phyloP scores from a whole-genome alignment of 192 early-diverging fungal genomes.

The Phlyctochytrium arcticum region DNA sequence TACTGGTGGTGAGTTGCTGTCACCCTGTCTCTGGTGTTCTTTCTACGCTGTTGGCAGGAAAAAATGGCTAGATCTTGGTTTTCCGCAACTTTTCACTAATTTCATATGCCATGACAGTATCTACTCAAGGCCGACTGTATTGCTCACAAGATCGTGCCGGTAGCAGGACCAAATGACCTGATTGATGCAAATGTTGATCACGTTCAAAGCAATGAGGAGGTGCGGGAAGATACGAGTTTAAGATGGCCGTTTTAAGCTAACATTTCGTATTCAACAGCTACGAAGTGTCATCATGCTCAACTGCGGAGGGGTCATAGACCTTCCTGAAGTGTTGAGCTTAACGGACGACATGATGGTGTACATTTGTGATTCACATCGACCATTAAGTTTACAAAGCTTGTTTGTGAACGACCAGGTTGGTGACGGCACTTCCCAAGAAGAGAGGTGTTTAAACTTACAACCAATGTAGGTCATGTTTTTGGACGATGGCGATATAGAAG shows the following conservation, averaged over 20 bases:
- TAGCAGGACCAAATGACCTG: slow-evolving; percentile 63
- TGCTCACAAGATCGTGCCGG: slow-evolving; percentile 76
- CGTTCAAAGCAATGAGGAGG: slow-evolving; percentile 49
- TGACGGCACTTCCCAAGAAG: too few relatives aligned
- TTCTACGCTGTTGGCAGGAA: too few relatives aligned
- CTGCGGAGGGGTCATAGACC: slow-evolving; percentile 77
- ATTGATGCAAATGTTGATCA: slow-evolving; percentile 46
- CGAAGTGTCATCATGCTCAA: slow-evolving; percentile 78
- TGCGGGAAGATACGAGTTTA: slow-evolving; percentile 15
- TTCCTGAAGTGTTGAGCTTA: slow-evolving; percentile 59
- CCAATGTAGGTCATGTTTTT: slow-evolving; percentile 65
- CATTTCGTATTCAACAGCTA: slow-evolving; percentile 39
- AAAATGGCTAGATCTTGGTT: neutral
- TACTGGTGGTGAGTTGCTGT: slow-evolving; percentile 57
- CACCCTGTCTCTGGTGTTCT: neutral
- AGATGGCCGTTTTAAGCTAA: neutral
- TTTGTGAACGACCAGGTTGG: slow-evolving; percentile 68
- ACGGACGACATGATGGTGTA: slow-evolving; percentile 62
- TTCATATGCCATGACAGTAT: slow-evolving; percentile 29
- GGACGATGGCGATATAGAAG: slow-evolving; percentile 81
- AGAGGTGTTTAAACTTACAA: too few relatives aligned
- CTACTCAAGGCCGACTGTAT: slow-evolving; percentile 80
- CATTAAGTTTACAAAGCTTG: slow-evolving; percentile 79
- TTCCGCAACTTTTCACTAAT: neutral
- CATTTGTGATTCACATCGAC: slow-evolving; percentile 85